Conservation (phyloP, 1,139 yeast species). For the Yamadazyma dendronema region DNA sequence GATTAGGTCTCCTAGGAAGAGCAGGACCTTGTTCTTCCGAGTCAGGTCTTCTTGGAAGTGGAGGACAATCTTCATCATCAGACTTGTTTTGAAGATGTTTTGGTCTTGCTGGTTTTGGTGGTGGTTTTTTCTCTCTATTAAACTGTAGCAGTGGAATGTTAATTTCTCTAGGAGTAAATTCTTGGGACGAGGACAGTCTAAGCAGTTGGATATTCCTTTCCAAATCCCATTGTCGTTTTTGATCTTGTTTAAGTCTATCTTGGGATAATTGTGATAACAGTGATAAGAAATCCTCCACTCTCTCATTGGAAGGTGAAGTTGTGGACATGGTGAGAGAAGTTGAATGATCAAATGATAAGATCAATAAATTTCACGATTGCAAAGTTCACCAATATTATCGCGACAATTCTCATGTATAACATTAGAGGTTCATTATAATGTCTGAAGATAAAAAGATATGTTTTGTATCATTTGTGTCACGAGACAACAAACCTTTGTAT, state of each 20-base stretch:
- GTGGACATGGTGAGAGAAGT: not conserved
- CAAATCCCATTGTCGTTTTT: slow-evolving; percentile 11
- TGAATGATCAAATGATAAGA: too few species aligned
- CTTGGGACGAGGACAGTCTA: slow-evolving; percentile 1
- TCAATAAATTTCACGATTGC: too few species aligned
- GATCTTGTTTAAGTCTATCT: slow-evolving; percentile 14
- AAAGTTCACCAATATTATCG: too few species aligned
- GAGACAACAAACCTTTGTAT: slow-evolving; percentile 59
- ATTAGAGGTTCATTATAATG: too few species aligned
- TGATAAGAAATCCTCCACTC: slow-evolving; percentile 16
- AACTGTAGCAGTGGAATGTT: slow-evolving; percentile 11
- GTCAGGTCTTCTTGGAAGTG: slow-evolving; percentile 5
- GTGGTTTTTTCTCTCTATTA: slow-evolving; percentile 7
- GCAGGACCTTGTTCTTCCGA: slow-evolving; percentile 3
- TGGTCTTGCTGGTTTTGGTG: slow-evolving; percentile 9
- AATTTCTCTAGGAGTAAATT: not conserved
- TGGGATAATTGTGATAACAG: slow-evolving; percentile 15
- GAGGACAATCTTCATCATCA: slow-evolving; percentile 1
- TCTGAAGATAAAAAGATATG: slow-evolving; percentile 22
- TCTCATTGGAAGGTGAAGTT: slow-evolving; percentile 14
- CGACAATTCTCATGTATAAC: too few species aligned
- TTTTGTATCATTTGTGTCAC: slow-evolving; percentile 54
- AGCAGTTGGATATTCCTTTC: slow-evolving; percentile 10
- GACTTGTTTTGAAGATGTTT: not conserved
- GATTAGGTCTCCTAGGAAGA: slow-evolving; percentile 3